Percentiles rank a stretch among this genome's conserved stretches.
These are phyloP conservation scores for Camelina laxa DNA, from an alignment of 345 rosid genomes.

Conservation along the genomic window DNA sequence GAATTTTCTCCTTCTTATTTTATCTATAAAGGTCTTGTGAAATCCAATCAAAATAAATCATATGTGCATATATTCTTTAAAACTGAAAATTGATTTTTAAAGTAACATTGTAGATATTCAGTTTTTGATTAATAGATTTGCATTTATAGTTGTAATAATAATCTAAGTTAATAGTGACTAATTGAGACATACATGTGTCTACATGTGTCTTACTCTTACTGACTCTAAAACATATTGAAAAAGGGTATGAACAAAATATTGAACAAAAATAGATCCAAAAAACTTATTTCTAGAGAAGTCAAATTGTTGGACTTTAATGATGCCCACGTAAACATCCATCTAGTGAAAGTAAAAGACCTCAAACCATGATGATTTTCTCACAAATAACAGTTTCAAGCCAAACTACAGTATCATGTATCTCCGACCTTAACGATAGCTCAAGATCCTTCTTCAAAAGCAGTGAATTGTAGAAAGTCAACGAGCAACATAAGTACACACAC, in stretches of 20 bases:
- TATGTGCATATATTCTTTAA: no score
- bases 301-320: background rate
- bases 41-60: no score
- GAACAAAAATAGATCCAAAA: background rate
- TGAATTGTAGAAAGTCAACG: conserved; percentile 9
- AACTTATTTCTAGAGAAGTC: background rate
- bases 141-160: no score
- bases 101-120: no score
- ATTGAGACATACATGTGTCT: no score
- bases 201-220: no score
- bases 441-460: conserved; percentile 7
- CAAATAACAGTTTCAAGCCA: background rate
- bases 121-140: no score
- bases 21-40: no score
- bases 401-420: background rate
- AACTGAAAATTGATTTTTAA: no score
- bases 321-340: background rate
- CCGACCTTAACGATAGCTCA: background rate
- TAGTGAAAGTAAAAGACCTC: background rate
- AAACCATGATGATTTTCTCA: background rate
- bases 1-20: no score
- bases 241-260: background rate
- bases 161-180: no score
- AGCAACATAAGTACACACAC: background rate
- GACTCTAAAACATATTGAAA: background rate